Conservation (phyloP, 768 basidiomycete genomes). For the Tricholoma saponaceum region DNA sequence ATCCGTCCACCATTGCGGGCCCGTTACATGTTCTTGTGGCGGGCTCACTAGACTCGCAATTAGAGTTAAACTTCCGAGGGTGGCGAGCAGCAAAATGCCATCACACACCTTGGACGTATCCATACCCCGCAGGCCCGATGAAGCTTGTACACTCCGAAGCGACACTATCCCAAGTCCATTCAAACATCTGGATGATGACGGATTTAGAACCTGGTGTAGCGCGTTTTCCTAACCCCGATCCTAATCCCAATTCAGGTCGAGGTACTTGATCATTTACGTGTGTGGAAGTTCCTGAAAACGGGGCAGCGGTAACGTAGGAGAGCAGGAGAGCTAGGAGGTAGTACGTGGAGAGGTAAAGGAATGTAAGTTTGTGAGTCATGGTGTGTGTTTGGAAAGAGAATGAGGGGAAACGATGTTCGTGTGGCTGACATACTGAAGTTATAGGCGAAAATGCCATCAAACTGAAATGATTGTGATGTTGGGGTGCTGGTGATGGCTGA, state of each 20-base stretch:
- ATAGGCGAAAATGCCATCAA: no score
- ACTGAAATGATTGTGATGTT: no score
- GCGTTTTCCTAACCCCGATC: neutral
- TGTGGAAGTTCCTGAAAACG: neutral
- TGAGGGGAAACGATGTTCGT: neutral
- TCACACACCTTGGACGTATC: constrained; percentile 61
- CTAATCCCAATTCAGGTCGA: no score
- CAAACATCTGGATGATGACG: constrained; percentile 69
- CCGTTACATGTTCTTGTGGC: constrained; percentile 53
- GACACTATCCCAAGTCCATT: constrained; percentile 60
- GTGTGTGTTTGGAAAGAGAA: neutral
- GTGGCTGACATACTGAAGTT: neutral
- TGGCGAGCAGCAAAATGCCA: constrained; percentile 9
- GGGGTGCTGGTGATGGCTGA: no score
- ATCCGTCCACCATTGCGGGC: constrained; percentile 71
- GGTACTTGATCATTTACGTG: neutral
- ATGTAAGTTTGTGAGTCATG: neutral
- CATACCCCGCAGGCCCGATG: constrained; percentile 67
- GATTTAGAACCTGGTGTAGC: constrained; percentile 21
- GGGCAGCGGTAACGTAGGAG: neutral
- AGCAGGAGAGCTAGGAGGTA: neutral
- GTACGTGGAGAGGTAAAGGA: neutral
- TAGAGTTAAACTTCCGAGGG: neutral
- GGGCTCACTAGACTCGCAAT: constrained; percentile 34
- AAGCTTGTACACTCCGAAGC: constrained; percentile 62